phyloP scores from a whole-genome alignment of 202 grass and related monocot genomes.

The Alloteropsis angusta region DNA sequence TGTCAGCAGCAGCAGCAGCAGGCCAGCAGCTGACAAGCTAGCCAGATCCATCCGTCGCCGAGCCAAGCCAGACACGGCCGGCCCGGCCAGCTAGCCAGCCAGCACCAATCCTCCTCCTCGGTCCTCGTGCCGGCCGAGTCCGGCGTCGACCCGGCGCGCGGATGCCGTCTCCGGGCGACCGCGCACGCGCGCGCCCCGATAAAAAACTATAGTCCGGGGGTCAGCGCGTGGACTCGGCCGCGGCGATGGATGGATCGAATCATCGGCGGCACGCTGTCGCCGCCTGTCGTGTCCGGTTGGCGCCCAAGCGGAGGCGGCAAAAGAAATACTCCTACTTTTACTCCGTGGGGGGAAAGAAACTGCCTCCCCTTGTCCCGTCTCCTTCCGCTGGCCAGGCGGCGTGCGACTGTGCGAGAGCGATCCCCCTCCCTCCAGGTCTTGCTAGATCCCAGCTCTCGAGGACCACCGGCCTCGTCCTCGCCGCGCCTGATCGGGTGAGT shows the following conservation, averaged over 20 bases:
- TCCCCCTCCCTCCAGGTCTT: background rate
- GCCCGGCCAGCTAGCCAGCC: background rate
- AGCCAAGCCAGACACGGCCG: background rate
- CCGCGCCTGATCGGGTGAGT: background rate
- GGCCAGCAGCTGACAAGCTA: background rate
- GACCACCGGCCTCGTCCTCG: background rate
- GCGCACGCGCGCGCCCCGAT: background rate
- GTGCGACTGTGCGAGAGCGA: background rate
- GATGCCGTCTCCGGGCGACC: background rate
- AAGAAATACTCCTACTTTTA: no score
- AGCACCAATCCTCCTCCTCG: background rate
- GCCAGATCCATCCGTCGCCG: background rate
- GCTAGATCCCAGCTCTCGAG: background rate
- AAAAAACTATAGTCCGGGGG: background rate
- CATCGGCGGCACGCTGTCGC: slow-evolving; percentile 5
- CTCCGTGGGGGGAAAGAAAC: no score
- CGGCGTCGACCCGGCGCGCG: slow-evolving; percentile 3
- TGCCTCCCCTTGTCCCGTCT: background rate
- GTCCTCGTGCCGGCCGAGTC: slow-evolving; percentile 15
- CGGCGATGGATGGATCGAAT: background rate
- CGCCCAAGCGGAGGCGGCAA: background rate
- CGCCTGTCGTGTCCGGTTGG: slow-evolving; percentile 8
- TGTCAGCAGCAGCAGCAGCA: background rate
- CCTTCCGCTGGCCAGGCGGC: background rate
- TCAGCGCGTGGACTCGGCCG: slow-evolving; percentile 40